Evolutionary conservation across 1,284 basidiomycete genomes (phyloP), one percentile per base, ranked within the genome.

Genomic region (Ceratorhiza oryzae-sativae): DNA sequence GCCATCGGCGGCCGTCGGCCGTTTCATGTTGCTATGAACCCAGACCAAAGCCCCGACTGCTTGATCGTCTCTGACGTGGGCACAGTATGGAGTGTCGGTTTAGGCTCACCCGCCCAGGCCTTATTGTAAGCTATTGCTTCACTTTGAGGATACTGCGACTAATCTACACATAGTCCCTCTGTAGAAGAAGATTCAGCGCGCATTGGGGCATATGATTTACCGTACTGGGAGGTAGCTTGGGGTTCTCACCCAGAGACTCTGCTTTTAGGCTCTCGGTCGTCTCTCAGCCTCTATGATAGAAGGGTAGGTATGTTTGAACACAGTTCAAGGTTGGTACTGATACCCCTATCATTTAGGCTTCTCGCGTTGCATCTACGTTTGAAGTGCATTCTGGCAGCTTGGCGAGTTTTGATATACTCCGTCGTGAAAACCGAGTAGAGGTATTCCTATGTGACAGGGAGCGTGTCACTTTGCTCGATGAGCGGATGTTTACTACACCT

Each of bases 61-160:
- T 30, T 70, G 36, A 42, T 70, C 9, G 53, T 70, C 23, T 70
- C 65, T 48, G 65, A 70, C 58, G 23, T 58, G 10, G 65, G 65
- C 15, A 34, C 51, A 4, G 53, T 70, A 4, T 70, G 65, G 65
- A 36, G 45, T 42, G 53, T 42, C 20, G n/a, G 41, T 2, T 58
- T 70, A n/a, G 65, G 32, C 12, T 32, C 42, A 27, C 39, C 36
- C 4, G 53, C 53, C 34, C 48, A 13, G 36, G 23, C 25, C 18
- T 23, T 70, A 30, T 46, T 42, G 65, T 70, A 36, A 46, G 65
- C 48, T 18, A 9, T 6, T 45, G 18, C 13, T 23, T n/a, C 36
- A 15, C 23, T 48, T 13, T 15, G 13, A 27, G 30, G 13, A 25
- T 6, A 18, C 53, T 23, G 12, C 13, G 9, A 41, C 3, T 42